Conservation (phyloP, 2,329 filamentous ascomycete genomes). For the Neurospora crassa region DNA sequence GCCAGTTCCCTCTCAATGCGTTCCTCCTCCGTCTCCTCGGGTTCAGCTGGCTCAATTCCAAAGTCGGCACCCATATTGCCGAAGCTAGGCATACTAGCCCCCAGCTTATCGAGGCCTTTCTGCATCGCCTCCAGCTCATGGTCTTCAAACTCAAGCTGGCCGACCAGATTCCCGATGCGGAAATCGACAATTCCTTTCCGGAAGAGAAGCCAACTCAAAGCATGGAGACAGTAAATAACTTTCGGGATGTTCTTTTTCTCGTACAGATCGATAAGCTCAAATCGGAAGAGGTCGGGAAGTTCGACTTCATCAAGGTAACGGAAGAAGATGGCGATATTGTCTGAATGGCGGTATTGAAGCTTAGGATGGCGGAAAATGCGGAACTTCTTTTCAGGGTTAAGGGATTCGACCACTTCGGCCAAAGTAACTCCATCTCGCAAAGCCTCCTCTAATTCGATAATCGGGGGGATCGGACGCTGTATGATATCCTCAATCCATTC, state of each 20-base stretch:
- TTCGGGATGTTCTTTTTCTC: conserved; percentile 99
- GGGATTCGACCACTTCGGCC: conserved; percentile 83
- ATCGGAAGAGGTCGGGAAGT: conserved; percentile 89
- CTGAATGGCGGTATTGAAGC: conserved; percentile 89
- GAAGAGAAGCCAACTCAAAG: conserved; percentile 92
- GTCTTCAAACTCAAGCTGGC: conserved; percentile 93
- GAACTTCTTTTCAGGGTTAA: conserved; percentile 65
- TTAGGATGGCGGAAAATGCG: conserved; percentile 80
- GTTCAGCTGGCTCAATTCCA: conserved; percentile 75
- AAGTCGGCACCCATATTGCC: conserved; percentile 96
- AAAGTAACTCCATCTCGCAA: conserved; percentile 87
- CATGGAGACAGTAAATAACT: conserved; percentile 98
- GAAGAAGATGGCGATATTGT: conserved; percentile 97
- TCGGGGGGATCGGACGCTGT: conserved; percentile 75
- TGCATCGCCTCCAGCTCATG: conserved; percentile 96
- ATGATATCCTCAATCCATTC: conserved; percentile 97
- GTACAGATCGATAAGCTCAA: conserved; percentile 94
- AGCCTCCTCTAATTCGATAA: conserved; percentile 88
- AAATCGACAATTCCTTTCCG: conserved; percentile 93
- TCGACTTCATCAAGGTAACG: conserved; percentile 85
- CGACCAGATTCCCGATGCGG: conserved; percentile 91
- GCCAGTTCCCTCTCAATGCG: conserved; percentile 70
- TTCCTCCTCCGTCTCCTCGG: conserved; percentile 84
- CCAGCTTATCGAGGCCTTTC: conserved; percentile 91
- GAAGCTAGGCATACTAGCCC: conserved; percentile 94